A percentile compares a stretch with the other conserved stretches of the same genome.
Conservation (phyloP, 306 rosid genomes). For the Vigna mungo region DNA sequence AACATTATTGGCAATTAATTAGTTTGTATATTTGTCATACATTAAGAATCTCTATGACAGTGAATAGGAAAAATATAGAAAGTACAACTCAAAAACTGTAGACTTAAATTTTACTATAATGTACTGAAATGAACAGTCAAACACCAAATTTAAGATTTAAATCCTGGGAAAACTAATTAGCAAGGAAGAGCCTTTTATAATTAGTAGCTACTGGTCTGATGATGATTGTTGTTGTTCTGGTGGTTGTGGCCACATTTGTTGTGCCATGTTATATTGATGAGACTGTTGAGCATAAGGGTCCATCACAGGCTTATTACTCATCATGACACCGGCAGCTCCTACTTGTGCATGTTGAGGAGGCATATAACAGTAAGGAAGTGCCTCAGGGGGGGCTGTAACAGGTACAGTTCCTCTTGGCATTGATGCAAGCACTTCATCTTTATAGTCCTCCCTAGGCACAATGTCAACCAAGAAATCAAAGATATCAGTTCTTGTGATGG, state of each 20-base stretch:
- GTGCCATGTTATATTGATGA: constrained; percentile 46
- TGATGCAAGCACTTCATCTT: constrained; percentile 74
- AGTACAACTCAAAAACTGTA: constrained; percentile 17
- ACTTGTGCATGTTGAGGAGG: constrained; percentile 49
- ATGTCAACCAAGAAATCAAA: constrained; percentile 77
- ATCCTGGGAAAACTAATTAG: constrained; percentile 11
- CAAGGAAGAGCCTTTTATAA: constrained; percentile 21
- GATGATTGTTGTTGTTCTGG: constrained; percentile 42
- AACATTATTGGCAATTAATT: constrained; percentile 28
- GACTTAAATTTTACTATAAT: constrained; percentile 27
- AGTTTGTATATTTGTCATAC: constrained; percentile 18
- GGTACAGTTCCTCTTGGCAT: constrained; percentile 67
- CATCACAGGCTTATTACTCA: constrained; percentile 35
- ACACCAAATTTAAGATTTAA: background rate
- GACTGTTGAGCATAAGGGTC: constrained; percentile 42
- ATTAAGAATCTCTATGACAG: background rate
- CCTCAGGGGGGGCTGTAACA: constrained; percentile 41
- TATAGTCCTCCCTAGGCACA: constrained; percentile 74
- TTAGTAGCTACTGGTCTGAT: constrained; percentile 40
- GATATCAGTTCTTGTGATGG: constrained; percentile 74
- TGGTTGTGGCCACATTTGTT: constrained; percentile 46
- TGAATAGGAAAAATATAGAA: constrained; percentile 1
- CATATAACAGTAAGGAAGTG: constrained; percentile 50
- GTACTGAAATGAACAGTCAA: constrained; percentile 22
- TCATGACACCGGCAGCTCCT: constrained; percentile 39